These are phyloP conservation scores for Colletotrichum sp. DNA, from an alignment of 2,329 filamentous ascomycete genomes.

Conservation along the genomic window DNA sequence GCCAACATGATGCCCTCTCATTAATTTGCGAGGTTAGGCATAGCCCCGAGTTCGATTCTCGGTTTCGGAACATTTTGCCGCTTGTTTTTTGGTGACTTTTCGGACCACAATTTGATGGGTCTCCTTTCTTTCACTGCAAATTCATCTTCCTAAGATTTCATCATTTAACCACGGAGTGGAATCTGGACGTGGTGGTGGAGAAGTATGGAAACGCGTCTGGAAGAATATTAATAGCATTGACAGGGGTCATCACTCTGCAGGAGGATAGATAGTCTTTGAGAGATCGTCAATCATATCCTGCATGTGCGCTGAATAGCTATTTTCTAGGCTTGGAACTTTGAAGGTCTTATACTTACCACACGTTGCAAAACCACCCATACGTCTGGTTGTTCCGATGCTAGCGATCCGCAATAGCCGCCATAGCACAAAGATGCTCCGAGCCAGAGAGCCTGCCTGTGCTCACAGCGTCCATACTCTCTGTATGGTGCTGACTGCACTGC, in stretches of 20 bases:
- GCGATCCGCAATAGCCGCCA: neutral
- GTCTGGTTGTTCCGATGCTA: neutral
- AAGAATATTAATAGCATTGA: neutral
- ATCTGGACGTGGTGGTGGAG: neutral
- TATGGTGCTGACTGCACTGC: neutral
- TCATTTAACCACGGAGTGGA: neutral
- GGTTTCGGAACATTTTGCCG: constrained; percentile 5
- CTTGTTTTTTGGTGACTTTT: neutral
- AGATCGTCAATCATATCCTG: neutral
- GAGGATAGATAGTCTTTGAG: neutral
- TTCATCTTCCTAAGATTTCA: neutral
- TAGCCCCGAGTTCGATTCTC: constrained; percentile 22
- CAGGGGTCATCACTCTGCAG: neutral
- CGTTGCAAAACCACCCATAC: neutral
- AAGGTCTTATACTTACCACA: neutral
- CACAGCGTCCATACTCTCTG: neutral
- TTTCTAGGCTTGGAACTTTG: neutral
- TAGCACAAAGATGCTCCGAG: neutral
- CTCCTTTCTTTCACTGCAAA: neutral
- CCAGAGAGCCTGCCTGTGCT: neutral
- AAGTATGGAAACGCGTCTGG: neutral
- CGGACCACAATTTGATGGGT: neutral
- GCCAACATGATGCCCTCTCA: constrained; percentile 20
- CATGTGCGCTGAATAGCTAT: neutral
- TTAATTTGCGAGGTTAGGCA: neutral